Percentiles rank a stretch among this genome's conserved stretches.
Conservation (phyloP, 2,329 filamentous ascomycete species). For the Aspergillus tanneri region DNA sequence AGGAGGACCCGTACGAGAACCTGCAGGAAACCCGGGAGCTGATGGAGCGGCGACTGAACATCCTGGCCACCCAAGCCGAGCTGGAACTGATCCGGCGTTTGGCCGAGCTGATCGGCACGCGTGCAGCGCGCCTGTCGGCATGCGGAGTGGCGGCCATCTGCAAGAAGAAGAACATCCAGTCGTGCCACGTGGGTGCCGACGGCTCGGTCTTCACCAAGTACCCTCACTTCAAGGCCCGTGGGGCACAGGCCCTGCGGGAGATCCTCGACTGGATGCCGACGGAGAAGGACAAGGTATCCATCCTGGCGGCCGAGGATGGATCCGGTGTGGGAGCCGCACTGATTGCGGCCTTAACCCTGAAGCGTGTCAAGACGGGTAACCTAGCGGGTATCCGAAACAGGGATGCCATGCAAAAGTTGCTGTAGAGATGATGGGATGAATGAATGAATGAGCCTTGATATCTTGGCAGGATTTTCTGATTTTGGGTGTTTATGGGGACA, state of each 20-base stretch:
- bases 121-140: conserved; percentile 85
- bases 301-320: conserved; percentile 89
- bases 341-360: conserved; percentile 73
- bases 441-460: neutral
- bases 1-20: conserved; percentile 96
- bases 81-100: conserved; percentile 85
- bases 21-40: conserved; percentile 82
- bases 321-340: conserved; percentile 95
- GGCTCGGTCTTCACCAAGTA: conserved; percentile 99
- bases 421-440: conserved; percentile 17
- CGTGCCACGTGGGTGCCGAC: conserved; percentile 92
- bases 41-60: conserved; percentile 71
- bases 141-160: conserved; percentile 95
- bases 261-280: conserved; percentile 91
- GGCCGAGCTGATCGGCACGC: conserved; percentile 90
- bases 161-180: conserved; percentile 88
- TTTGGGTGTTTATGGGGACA: no score
- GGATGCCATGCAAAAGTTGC: conserved; percentile 37
- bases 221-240: conserved; percentile 92
- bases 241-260: conserved; percentile 84
- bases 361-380: conserved; percentile 61
- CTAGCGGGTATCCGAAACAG: conserved; percentile 57
- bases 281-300: conserved; percentile 82
- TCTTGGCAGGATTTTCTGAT: neutral
- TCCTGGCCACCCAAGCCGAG: conserved; percentile 71